These are phyloP conservation scores for Saccharomyces hybrid DNA, from an alignment of 1,139 yeast species.

Conservation along the genomic window DNA sequence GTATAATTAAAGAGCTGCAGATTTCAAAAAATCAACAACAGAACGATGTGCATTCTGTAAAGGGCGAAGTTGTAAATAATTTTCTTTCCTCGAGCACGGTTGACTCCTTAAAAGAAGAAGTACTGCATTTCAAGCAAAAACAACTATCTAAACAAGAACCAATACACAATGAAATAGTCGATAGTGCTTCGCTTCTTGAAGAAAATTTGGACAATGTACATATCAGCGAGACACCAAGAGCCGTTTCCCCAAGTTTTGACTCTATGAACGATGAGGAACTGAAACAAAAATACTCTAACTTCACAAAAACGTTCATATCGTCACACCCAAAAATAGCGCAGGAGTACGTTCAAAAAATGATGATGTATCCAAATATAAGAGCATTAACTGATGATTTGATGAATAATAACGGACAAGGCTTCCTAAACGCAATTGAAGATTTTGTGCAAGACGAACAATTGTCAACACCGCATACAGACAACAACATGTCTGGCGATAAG, in stretches of 20 bases:
- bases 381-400: conserved; percentile 30
- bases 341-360: conserved; percentile 28
- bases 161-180: conserved; percentile 3
- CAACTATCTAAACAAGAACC: conserved; percentile 18
- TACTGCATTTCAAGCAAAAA: conserved; percentile 27
- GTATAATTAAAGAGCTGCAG: conserved; percentile 31
- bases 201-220: conserved; percentile 1
- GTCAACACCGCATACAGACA: conserved; percentile 2
- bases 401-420: conserved; percentile 27
- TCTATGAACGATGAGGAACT: conserved; percentile 13
- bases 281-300: conserved; percentile 22
- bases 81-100: conserved; percentile 25
- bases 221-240: not conserved
- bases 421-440: conserved; percentile 28
- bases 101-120: conserved; percentile 28
- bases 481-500: not conserved
- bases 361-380: conserved; percentile 30
- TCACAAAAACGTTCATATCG: conserved; percentile 29
- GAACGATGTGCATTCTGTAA: conserved; percentile 8
- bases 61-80: conserved; percentile 16
- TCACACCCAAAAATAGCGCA: conserved; percentile 31
- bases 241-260: conserved; percentile 1
- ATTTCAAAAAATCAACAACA: conserved; percentile 15
- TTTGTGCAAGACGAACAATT: conserved; percentile 20
- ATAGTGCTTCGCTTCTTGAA: not conserved